phyloP scores from a whole-genome alignment of 2,329 filamentous ascomycete species.

The Fusarium sp. region DNA sequence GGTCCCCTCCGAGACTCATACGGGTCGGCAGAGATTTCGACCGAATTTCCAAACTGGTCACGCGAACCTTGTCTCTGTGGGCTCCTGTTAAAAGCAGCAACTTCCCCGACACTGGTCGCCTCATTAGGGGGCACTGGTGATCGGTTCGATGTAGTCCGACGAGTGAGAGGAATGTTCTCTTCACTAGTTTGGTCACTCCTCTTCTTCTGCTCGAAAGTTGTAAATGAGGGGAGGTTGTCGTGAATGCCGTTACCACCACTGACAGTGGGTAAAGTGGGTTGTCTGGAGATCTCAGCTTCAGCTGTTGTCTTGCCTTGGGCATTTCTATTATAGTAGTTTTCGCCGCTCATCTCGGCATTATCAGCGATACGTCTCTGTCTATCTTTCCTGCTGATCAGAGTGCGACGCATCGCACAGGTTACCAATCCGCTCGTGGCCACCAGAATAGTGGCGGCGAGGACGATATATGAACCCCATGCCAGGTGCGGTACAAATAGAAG shows the following conservation, averaged over 20 bases:
- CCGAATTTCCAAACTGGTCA: slow-evolving; percentile 74
- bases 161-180: slow-evolving; percentile 77
- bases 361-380: slow-evolving; percentile 90
- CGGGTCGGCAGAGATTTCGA: slow-evolving; percentile 56
- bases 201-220: slow-evolving; percentile 74
- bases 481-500: slow-evolving; percentile 94
- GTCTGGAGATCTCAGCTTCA: slow-evolving; percentile 55
- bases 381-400: slow-evolving; percentile 91
- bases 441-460: slow-evolving; percentile 87
- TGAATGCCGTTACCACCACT: slow-evolving; percentile 64
- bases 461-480: slow-evolving; percentile 93
- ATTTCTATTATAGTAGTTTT: slow-evolving; percentile 86
- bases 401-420: slow-evolving; percentile 94
- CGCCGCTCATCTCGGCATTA: slow-evolving; percentile 96
- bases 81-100: slow-evolving; percentile 48
- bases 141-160: slow-evolving; percentile 69
- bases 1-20: slow-evolving; percentile 61
- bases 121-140: slow-evolving; percentile 61
- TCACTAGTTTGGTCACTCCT: slow-evolving; percentile 72
- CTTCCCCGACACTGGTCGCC: slow-evolving; percentile 51
- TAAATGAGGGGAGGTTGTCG: slow-evolving; percentile 65
- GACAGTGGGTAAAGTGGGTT: slow-evolving; percentile 69
- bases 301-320: slow-evolving; percentile 61
- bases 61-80: slow-evolving; percentile 57
- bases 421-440: slow-evolving; percentile 85